phyloP scores from a whole-genome alignment of 208 protist species.

The Crithidia sp. region DNA sequence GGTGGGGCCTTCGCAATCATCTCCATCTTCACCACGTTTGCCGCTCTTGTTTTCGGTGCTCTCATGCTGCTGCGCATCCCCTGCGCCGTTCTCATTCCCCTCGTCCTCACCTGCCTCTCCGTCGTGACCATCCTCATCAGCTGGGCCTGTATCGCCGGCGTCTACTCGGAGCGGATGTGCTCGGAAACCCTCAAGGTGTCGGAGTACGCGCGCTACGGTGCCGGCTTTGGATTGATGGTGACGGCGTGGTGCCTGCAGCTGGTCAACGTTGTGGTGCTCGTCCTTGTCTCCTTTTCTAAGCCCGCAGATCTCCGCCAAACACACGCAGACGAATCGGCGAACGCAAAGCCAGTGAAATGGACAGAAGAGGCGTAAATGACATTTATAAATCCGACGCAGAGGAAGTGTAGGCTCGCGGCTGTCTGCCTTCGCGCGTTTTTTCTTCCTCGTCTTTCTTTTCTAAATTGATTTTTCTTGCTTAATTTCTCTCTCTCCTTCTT shows the following conservation, averaged over 20 bases:
- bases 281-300: slow-evolving; percentile 3
- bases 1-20: slow-evolving; percentile 42
- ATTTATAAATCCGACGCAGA: no score
- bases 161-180: slow-evolving; percentile 16
- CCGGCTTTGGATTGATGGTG: slow-evolving; percentile 39
- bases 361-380: no score
- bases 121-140: slow-evolving; percentile 19
- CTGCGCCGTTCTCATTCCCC: slow-evolving; percentile 22
- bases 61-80: slow-evolving; percentile 31
- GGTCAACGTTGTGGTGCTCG: slow-evolving; percentile 19
- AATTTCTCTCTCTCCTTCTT: no score
- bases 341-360: no score
- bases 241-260: slow-evolving; percentile 28
- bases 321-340: no score
- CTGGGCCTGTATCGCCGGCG: slow-evolving; percentile 27
- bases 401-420: no score
- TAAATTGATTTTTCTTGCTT: no score
- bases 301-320: no score
- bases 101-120: slow-evolving; percentile 28
- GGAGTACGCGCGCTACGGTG: slow-evolving; percentile 7
- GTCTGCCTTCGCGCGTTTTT: no score
- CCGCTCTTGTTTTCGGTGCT: slow-evolving; percentile 28
- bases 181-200: not conserved
- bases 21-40: slow-evolving; percentile 40
- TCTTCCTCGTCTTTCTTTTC: no score